Evolutionary conservation across 345 rosid genomes (phyloP), one percentile per base, ranked within the genome.

Genomic region (Lumnitzera littorea): DNA sequence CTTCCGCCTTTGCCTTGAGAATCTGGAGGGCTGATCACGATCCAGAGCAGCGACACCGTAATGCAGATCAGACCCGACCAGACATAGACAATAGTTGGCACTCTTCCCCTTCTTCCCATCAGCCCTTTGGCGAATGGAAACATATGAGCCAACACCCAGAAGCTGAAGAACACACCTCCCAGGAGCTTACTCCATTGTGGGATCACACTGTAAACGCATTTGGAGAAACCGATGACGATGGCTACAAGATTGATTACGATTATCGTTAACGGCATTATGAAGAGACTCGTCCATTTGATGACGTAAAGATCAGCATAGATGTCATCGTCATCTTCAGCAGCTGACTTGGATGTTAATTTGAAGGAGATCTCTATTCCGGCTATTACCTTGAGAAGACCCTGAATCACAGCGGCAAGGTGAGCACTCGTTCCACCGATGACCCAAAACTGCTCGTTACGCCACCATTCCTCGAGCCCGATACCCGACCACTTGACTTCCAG

Each of bases 381-480:
- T 24, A 84, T 3, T 9, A 89, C 87, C 77, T 92, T 89, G 0
- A 92, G 84, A 27, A 89, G 80, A 1, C 98, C 98, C 63, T 92
- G 98, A 3, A 89, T 49, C 14, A 92, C 97, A 3, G 97, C 96
- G 10, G 69, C 87, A 0, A 92, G 81, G 75, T 89, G 96, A 55
- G 98, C 97, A 8, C 97, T 92, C 0, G 94, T 72, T 51, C 98
- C 97, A 11, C 98, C 98, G 12, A 92, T 92, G 1, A 84, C 67
- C 98, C 97, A 92, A 67, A 92, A 92, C 66, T 87, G 96, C 81
- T 92, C 96, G 8, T 92, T 92, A 24, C 96, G 77, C 98, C 97
- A 92, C 79, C 83, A 84, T 56, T 89, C 98, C 66, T 92, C 98
- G 0, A 91, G 80, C 8, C 76, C 87, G 0, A 92, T 72, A 0